Evolutionary conservation across 306 rosid genomes (phyloP), one percentile per base, ranked within the genome.

Genomic region (Vigna radiata): DNA sequence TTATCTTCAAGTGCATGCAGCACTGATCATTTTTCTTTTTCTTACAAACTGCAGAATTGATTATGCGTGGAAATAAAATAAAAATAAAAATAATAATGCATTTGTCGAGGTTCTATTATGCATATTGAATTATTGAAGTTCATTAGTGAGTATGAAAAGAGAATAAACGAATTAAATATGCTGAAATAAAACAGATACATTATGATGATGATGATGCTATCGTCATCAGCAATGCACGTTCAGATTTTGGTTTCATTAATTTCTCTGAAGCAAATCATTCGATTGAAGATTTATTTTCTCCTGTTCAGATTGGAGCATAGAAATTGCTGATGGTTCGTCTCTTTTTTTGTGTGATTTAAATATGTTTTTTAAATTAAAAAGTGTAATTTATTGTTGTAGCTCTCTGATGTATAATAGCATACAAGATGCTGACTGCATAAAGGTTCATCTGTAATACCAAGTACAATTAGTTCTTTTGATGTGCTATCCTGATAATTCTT

Each of bases 121-220:
- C 8, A 33, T 33, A 56, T 46, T 78, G 11, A 78, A 69, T 69
- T 47, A 23, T 25, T 16, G 62, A 58, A 36, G 69, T 27, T 44
- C 48, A 52, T 17, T 31, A 23, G 25, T 23, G 27, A 23, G 27
- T 25, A 25, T 25, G 27, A 2, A 25, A 25, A 25, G 3, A 25
- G 27, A 59, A 68, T 7, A 55, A 70, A 56, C 13, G 52, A 31
- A 61, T 61, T 31, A 31, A 61, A 61, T 31, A 61, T 61, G 44
- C 44, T 29, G 65, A 59, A 27, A 25, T 6, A 23, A 14, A 58
- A 27, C 65, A 59, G 65, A 64, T 49, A 50, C 9, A 13, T 10
- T 46, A 68, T 68, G 72, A 68, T 46, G 39, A 68, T 46, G 39
- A 33, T 0, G 56, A 68, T 46, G 21, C 55, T 43, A 43, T 68